Base-by-base conservation (phyloP, 2,329 filamentous ascomycete genomes). In the Coleophoma eucalyptorum region DNA sequence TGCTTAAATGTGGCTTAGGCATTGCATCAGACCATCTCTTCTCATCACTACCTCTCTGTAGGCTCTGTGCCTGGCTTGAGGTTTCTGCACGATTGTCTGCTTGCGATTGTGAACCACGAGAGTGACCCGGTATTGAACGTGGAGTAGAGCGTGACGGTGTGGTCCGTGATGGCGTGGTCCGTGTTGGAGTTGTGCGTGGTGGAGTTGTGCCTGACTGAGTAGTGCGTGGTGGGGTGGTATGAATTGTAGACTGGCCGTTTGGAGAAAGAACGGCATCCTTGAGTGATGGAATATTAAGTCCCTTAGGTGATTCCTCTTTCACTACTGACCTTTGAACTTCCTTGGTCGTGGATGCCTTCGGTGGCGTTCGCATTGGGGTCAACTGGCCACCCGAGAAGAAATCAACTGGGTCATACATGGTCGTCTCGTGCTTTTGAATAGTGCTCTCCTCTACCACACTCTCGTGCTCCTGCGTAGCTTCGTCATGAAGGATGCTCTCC, bases 21-120 rank as follows among this genome's bases (percentile, higher is more conserved):
- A 61, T 61, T 5, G 54, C 54, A 6, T 56, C 53, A 0, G 54
- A 56, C 58, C 59, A 62, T 32, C 55, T 48, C 1, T 26, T 47
- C 8, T 37, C 38, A 15, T 38, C 50, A 5, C 12, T 16, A n/a
- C 0, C 40, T 20, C n/a, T 43, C 18, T 12, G 11, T 35, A n/a
- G 3, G 5, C 34, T 16, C 19, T 26, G 26, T 20, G 41, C 19
- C 34, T 31, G 10, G 19, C 4, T 5, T 18, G 16, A 11, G 35
- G 3, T 18, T 26, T 38, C 35, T 18, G 13, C 35, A 18, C 15
- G 35, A 6, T 15, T 46, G 43, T 16, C 37, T 32, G 13, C 31
- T 26, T 31, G 38, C 1, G 43, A 48, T 13, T 42, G 38, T 12
- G 3, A 4, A 20, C 5, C 18, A 20, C 8, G 18, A 1, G 37